These are phyloP conservation scores for Lyophyllum shimeji DNA, from an alignment of 768 basidiomycete genomes.

Conservation along the genomic window DNA sequence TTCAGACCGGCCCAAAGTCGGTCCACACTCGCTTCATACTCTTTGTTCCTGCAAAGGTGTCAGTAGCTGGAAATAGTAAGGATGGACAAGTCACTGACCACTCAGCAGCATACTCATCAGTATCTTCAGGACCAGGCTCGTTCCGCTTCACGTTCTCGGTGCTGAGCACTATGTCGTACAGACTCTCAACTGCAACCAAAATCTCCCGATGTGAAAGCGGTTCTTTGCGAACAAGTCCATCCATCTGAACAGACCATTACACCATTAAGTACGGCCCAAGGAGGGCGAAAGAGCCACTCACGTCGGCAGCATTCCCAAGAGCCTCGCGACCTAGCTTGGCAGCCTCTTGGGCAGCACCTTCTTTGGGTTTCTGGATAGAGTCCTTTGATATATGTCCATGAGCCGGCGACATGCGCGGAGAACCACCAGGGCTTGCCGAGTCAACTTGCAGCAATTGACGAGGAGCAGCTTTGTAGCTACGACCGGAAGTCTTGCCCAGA, in stretches of 20 bases:
- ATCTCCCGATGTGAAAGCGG: constrained; percentile 80
- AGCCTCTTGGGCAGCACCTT: constrained; percentile 69
- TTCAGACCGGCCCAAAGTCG: constrained; percentile 78
- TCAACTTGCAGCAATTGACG: constrained; percentile 93
- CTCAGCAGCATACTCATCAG: constrained; percentile 35
- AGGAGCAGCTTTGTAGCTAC: constrained; percentile 96
- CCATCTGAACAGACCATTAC: constrained; percentile 39
- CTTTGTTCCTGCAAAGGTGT: constrained; percentile 45
- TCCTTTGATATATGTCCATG: constrained; percentile 57
- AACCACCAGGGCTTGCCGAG: constrained; percentile 39
- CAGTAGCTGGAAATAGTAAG: not conserved
- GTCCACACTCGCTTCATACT: constrained; percentile 59
- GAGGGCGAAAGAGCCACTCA: constrained; percentile 23
- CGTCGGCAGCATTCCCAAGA: constrained; percentile 60
- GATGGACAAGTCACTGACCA: constrained; percentile 41
- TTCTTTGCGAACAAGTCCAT: constrained; percentile 61
- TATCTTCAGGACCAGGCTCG: constrained; percentile 66
- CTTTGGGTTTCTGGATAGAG: constrained; percentile 33
- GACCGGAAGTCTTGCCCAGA: constrained; percentile 89
- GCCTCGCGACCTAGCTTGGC: constrained; percentile 75
- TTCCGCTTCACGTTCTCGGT: constrained; percentile 85
- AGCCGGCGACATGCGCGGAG: constrained; percentile 45
- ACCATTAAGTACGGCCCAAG: not conserved
- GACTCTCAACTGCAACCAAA: constrained; percentile 73
- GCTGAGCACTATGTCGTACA: constrained; percentile 83